These are phyloP conservation scores for Achlya hypogyna DNA, from an alignment of 352 stramenopile species.

Conservation along the genomic window DNA sequence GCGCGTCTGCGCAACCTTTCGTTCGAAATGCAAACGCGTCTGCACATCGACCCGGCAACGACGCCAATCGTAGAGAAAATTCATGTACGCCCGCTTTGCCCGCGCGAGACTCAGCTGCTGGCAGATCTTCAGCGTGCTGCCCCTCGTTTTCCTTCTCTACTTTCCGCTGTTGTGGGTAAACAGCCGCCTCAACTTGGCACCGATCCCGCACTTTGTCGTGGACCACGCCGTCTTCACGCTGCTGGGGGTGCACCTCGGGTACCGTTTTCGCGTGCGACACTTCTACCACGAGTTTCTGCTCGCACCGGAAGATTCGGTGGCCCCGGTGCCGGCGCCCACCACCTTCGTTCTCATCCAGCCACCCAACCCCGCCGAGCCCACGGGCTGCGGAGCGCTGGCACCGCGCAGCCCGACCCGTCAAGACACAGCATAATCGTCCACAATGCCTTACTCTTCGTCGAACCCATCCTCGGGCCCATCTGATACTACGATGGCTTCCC, in stretches of 20 bases:
- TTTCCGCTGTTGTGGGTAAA: conserved; percentile 2
- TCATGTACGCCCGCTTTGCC: not conserved
- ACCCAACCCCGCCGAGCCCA: not conserved
- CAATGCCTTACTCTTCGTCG: not conserved
- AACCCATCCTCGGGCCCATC: not conserved
- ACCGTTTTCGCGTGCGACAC: not conserved
- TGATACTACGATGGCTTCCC: too few relatives aligned
- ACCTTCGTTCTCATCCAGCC: conserved; percentile 1
- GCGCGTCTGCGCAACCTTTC: not conserved
- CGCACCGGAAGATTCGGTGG: not conserved
- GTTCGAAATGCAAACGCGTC: not conserved
- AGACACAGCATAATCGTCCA: not conserved
- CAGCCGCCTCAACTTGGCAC: not conserved
- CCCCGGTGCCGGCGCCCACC: not conserved
- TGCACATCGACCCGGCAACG: not conserved
- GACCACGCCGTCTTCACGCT: conserved; percentile 2
- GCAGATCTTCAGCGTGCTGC: not conserved
- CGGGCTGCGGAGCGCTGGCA: not conserved
- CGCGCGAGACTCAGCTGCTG: not conserved
- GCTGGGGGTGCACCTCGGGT: not conserved
- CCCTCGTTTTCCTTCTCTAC: not conserved
- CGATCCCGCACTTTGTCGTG: not conserved
- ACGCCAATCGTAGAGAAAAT: not conserved
- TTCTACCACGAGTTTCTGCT: conserved; percentile 1
- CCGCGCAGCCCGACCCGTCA: not conserved